Conservation (phyloP, 345 rosid species). For the Ceriops tagal region DNA sequence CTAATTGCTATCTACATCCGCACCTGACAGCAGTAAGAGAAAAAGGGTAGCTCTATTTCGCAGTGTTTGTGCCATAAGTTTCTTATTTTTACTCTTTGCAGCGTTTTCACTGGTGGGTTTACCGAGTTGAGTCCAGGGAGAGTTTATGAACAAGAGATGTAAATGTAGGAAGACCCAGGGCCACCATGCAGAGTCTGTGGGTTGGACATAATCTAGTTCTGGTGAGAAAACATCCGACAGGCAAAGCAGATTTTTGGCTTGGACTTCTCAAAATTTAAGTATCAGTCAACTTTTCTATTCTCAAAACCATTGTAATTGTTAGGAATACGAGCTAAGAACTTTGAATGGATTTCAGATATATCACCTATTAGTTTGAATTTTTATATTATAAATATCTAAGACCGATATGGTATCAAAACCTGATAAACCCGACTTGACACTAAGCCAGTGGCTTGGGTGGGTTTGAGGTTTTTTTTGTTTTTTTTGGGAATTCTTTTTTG, state of each 20-base stretch:
- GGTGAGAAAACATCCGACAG: conserved; percentile 7
- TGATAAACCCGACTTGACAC: too few species aligned
- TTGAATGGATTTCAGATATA: too few species aligned
- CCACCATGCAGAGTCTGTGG: conserved; percentile 23
- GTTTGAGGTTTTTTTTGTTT: too few species aligned
- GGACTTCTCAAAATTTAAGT: neutral
- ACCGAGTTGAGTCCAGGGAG: neutral
- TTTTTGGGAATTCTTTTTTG: too few species aligned
- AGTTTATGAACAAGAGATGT: conserved; percentile 25
- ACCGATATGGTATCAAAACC: too few species aligned
- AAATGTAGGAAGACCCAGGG: conserved; percentile 23
- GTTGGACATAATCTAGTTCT: conserved; percentile 7
- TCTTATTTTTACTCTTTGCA: neutral
- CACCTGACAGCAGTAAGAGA: conserved; percentile 26
- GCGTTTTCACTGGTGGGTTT: neutral
- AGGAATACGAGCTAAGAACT: too few species aligned
- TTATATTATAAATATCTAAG: too few species aligned
- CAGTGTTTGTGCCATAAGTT: conserved; percentile 9
- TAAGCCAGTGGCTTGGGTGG: too few species aligned
- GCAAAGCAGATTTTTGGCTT: conserved; percentile 6
- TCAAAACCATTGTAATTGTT: too few species aligned
- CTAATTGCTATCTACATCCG: too few species aligned
- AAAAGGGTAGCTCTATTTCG: conserved; percentile 22
- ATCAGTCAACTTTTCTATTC: too few species aligned
- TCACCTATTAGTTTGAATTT: too few species aligned